A percentile compares a stretch with the other conserved stretches of the same genome.
Evolutionary conservation across 2,329 filamentous ascomycete species (phyloP).

Genomic region (Acrocalymma vagum): DNA sequence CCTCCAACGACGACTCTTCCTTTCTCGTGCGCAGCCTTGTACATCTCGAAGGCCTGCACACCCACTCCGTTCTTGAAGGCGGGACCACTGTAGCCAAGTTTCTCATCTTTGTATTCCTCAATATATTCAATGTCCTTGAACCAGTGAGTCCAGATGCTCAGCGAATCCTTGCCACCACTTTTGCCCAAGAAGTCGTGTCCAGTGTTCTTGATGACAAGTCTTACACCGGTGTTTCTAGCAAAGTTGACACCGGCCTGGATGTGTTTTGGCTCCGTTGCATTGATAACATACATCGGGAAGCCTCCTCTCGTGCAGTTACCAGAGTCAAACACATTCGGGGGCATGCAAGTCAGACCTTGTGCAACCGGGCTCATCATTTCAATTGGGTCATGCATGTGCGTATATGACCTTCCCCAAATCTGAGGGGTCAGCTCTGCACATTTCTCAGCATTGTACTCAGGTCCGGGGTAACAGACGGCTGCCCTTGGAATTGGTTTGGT

Average conservation of each 20-base stretch:
- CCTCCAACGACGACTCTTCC: conserved; percentile 63
- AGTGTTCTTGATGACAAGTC: conserved; percentile 45
- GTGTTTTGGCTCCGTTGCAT: conserved; percentile 45
- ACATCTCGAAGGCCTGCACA: conserved; percentile 62
- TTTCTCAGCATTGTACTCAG: conserved; percentile 36
- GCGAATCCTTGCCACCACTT: conserved; percentile 40
- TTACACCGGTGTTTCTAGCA: conserved; percentile 40
- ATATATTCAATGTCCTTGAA: conserved; percentile 46
- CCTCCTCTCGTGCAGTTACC: conserved; percentile 46
- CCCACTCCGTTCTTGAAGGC: conserved; percentile 66
- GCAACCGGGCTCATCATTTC: conserved; percentile 48
- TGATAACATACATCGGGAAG: conserved; percentile 45
- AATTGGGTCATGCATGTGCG: conserved; percentile 43
- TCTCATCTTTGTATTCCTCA: conserved; percentile 39
- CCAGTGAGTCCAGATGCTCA: conserved; percentile 48
- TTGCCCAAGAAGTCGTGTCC: conserved; percentile 48
- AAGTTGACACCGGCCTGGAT: conserved; percentile 48
- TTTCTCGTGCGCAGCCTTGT: conserved; percentile 57
- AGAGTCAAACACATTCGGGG: conserved; percentile 43
- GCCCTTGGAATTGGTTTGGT: conserved; percentile 37
- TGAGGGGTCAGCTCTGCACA: conserved; percentile 36
- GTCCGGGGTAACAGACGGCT: conserved; percentile 41
- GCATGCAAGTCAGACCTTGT: conserved; percentile 47
- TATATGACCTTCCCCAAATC: conserved; percentile 42
- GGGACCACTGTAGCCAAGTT: conserved; percentile 51